A percentile compares a stretch with the other conserved stretches of the same genome.
phyloP scores from a whole-genome alignment of 1,284 basidiomycete species.

The Naganishia cerealis region DNA sequence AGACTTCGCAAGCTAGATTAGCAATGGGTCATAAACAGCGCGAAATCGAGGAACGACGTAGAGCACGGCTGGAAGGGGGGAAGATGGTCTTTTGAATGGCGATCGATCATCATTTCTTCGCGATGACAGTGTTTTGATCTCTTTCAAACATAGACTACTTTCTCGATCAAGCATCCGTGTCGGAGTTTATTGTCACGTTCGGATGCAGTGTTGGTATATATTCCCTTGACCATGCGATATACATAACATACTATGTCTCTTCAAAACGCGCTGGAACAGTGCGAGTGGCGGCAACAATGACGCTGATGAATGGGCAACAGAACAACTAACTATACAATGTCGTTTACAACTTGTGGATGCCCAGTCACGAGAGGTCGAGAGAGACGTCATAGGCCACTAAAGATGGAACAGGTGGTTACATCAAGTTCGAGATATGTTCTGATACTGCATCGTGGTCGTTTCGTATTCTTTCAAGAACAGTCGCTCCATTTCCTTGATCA shows the following conservation, averaged over 20 bases:
- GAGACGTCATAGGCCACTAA: not conserved
- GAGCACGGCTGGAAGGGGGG: not conserved
- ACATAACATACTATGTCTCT: not conserved
- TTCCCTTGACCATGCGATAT: not conserved
- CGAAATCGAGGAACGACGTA: constrained; percentile 23
- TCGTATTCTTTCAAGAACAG: constrained; percentile 56
- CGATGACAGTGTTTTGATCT: not conserved
- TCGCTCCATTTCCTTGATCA: constrained; percentile 55
- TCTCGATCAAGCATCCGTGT: not conserved
- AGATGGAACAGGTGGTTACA: not conserved
- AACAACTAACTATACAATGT: not conserved
- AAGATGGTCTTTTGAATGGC: constrained; percentile 3
- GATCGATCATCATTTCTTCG: not conserved
- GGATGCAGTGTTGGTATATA: not conserved
- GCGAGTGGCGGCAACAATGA: not conserved
- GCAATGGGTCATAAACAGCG: constrained; percentile 28
- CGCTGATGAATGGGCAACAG: not conserved
- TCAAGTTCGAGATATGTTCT: constrained; percentile 39
- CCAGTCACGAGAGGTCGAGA: not conserved
- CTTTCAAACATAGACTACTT: not conserved
- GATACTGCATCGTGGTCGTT: constrained; percentile 54
- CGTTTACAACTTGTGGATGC: constrained; percentile 1
- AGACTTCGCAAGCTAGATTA: constrained; percentile 12
- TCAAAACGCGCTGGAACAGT: not conserved
- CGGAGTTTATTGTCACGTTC: not conserved